Evolutionary conservation across 352 stramenopile species (phyloP), one percentile per base, ranked within the genome.

Genomic region (Pythium rishiriense): DNA sequence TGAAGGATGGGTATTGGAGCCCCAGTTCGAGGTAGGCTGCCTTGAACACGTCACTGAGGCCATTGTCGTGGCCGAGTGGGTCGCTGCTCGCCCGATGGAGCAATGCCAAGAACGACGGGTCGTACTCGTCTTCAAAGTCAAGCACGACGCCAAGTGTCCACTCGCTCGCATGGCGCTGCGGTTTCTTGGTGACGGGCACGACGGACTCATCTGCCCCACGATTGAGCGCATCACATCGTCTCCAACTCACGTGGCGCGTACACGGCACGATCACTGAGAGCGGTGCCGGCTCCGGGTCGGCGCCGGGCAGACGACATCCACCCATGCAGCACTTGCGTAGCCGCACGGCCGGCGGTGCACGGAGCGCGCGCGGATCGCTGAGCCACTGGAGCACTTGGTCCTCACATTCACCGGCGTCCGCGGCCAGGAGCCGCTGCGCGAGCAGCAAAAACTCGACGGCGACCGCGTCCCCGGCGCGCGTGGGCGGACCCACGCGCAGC

Each of bases 361-460:
- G 28, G 9, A 28, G 19, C 26, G 11, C 53, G 3, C 35, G 19
- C 3, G 53, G 42, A 24, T 61, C 50, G 50, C 12, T 67, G 31
- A 61, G 50, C 60, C 50, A 67, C 15, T 12, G 15, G n/a, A 61
- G 42, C 39, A 54, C 41, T 37, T 67, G 31, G 22, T 55, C 35
- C 15, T 51, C 49, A 31, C 49, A 60, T 17, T 60, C 22, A 3
- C 11, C 24, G 0, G 35, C 51, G 52, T 61, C 60, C 10, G 21
- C 50, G 12, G 53, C 39, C 19, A 61, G 14, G 0, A 62, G 25
- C 43, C 33, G 45, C 43, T 67, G 41, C 14, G 35, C 17, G 3
- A 67, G 33, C 25, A 67, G 45, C 39, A 67, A 33, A 33, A 67
- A 67, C 51, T 67, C 60, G 24, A 67, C 42, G 8, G 35, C 33